A percentile compares a stretch with the other conserved stretches of the same genome.
Conservation (phyloP, 768 basidiomycete species). For the Leucosporidium scottii region DNA sequence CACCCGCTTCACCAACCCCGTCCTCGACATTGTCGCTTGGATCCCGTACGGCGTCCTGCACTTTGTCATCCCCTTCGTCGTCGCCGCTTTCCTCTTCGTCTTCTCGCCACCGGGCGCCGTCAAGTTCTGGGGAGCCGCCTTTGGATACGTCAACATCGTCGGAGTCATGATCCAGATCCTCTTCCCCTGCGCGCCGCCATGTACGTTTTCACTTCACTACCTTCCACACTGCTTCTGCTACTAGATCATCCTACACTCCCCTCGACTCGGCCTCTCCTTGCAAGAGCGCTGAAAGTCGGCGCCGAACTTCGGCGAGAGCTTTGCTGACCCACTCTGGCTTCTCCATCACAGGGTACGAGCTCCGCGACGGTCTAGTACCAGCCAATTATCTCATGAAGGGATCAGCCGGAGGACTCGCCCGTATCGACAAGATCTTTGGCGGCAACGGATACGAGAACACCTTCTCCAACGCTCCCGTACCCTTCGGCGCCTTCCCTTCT, state of each 20-base stretch:
- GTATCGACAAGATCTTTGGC: conserved; percentile 84
- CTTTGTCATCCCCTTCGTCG: conserved; percentile 76
- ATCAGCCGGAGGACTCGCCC: conserved; percentile 82
- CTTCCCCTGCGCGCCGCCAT: conserved; percentile 85
- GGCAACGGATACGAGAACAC: conserved; percentile 64
- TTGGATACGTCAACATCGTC: conserved; percentile 85
- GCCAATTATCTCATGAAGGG: conserved; percentile 88
- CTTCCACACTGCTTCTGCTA: neutral
- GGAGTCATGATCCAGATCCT: conserved; percentile 83
- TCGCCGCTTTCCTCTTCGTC: conserved; percentile 79
- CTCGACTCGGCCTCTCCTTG: too few species aligned
- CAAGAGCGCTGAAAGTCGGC: too few species aligned
- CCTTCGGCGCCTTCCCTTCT: conserved; percentile 94
- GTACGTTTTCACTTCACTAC: conserved; percentile 39
- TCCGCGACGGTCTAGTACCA: conserved; percentile 91
- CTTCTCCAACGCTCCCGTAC: conserved; percentile 81
- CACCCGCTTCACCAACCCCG: conserved; percentile 83
- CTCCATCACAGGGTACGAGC: conserved; percentile 67
- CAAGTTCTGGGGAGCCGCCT: conserved; percentile 73
- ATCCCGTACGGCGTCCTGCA: conserved; percentile 93
- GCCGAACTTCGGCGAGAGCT: neutral
- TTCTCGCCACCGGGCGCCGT: conserved; percentile 69
- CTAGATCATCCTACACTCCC: too few species aligned
- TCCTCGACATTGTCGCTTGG: conserved; percentile 92
- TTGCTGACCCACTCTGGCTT: neutral